phyloP scores from a whole-genome alignment of 768 basidiomycete species.

The Infundibulicybe gibba region DNA sequence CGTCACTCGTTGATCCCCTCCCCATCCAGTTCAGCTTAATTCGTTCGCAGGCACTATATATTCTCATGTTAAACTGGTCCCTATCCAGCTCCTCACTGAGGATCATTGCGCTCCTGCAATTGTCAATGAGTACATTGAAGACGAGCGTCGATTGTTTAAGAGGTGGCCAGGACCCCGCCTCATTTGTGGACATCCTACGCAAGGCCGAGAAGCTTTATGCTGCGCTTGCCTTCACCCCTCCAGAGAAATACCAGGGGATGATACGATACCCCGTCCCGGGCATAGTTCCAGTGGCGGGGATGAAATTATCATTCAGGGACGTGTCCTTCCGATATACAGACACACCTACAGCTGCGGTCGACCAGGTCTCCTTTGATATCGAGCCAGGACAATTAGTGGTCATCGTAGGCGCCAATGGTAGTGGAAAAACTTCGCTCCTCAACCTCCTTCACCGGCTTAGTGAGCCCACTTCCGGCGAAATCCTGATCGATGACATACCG shows the following conservation, averaged over 20 bases:
- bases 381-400: constrained; percentile 38
- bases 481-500: constrained; percentile 35
- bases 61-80: constrained; percentile 14
- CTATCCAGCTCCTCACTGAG: constrained; percentile 23
- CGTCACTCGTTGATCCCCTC: constrained; percentile 3
- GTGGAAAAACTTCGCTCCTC: constrained; percentile 40
- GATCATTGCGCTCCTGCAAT: constrained; percentile 30
- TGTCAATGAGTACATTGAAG: constrained; percentile 12
- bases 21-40: neutral
- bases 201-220: constrained; percentile 17
- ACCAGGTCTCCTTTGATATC: constrained; percentile 32
- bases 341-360: constrained; percentile 13
- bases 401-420: constrained; percentile 42
- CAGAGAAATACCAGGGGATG: neutral
- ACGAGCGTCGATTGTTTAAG: constrained; percentile 10
- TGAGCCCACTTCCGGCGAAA: constrained; percentile 27
- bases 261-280: constrained; percentile 6
- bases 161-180: constrained; percentile 7
- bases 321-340: constrained; percentile 11
- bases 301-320: constrained; percentile 19
- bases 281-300: constrained; percentile 10
- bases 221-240: constrained; percentile 6
- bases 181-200: constrained; percentile 8
- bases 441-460: constrained; percentile 34
- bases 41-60: constrained; percentile 16